phyloP scores from a whole-genome alignment of 345 rosid genomes.

The Lenwebbia sp. region DNA sequence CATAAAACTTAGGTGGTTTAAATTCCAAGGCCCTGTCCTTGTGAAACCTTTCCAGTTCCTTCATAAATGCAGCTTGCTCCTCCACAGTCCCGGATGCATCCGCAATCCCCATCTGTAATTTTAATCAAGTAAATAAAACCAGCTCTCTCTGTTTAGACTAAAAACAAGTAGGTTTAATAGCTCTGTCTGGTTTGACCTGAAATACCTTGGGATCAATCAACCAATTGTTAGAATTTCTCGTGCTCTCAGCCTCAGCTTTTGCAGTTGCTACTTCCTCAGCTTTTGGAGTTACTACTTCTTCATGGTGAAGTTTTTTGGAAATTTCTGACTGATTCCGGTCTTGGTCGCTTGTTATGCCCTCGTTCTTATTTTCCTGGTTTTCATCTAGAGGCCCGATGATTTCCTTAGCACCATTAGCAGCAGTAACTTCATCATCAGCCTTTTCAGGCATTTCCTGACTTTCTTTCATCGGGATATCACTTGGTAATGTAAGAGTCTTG shows the following conservation, averaged over 20 bases:
- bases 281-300: constrained; percentile 15
- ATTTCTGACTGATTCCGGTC: background rate
- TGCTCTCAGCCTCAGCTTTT: constrained; percentile 16
- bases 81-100: constrained; percentile 61
- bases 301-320: background rate
- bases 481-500: constrained; percentile 23
- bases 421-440: constrained; percentile 2
- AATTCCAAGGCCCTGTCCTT: constrained; percentile 50
- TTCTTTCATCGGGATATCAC: constrained; percentile 30
- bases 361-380: constrained; percentile 8
- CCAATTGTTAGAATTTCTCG: constrained; percentile 43
- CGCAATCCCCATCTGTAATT: constrained; percentile 36
- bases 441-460: constrained; percentile 4
- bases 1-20: constrained; percentile 70
- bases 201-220: constrained; percentile 55
- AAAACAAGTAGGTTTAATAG: background rate
- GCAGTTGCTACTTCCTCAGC: constrained; percentile 17
- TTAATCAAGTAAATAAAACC: background rate
- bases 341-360: constrained; percentile 3
- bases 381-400: background rate
- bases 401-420: background rate
- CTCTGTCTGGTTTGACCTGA: background rate
- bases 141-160: background rate
- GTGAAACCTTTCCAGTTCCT: constrained; percentile 56
- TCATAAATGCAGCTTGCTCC: constrained; percentile 56